Evolutionary conservation across 163 green algal genomes (phyloP).

Genomic region (Scenedesmus sp.): DNA sequence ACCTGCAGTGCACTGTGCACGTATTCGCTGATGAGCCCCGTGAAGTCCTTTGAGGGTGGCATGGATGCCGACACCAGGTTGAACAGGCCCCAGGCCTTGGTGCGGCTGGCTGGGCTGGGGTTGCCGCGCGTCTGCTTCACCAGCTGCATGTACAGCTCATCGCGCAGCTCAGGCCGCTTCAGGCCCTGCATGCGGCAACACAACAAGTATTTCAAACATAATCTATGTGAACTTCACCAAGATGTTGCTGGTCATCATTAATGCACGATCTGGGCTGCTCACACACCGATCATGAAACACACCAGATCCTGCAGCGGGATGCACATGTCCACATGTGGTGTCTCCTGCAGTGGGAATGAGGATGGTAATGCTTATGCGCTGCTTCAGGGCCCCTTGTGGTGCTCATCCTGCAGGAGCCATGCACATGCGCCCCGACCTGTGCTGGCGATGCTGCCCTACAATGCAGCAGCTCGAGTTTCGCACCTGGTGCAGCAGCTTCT

Average conservation of each 20-base stretch:
- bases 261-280: too few species aligned
- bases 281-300: too few species aligned
- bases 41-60: slow-evolving; percentile 94
- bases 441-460: neutral
- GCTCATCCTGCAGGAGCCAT: too few species aligned
- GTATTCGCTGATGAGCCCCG: slow-evolving; percentile 92
- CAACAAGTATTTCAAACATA: neutral
- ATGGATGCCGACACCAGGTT: slow-evolving; percentile 87
- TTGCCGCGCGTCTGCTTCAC: slow-evolving; percentile 95
- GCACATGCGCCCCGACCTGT: too few species aligned
- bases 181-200: slow-evolving; percentile 62
- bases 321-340: too few species aligned
- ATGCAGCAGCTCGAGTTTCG: neutral
- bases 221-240: too few species aligned
- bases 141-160: slow-evolving; percentile 98
- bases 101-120: slow-evolving; percentile 59
- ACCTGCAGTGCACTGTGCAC: slow-evolving; percentile 66
- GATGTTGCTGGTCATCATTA: too few species aligned
- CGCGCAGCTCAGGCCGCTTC: slow-evolving; percentile 90
- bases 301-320: too few species aligned
- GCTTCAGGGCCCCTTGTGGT: too few species aligned
- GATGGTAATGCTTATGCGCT: too few species aligned
- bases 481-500: slow-evolving; percentile 93
- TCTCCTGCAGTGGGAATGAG: too few species aligned
- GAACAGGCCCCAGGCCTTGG: slow-evolving; percentile 93